Conservation (phyloP, 371 early-diverging fungal species). For the Smittium mucronatum region DNA sequence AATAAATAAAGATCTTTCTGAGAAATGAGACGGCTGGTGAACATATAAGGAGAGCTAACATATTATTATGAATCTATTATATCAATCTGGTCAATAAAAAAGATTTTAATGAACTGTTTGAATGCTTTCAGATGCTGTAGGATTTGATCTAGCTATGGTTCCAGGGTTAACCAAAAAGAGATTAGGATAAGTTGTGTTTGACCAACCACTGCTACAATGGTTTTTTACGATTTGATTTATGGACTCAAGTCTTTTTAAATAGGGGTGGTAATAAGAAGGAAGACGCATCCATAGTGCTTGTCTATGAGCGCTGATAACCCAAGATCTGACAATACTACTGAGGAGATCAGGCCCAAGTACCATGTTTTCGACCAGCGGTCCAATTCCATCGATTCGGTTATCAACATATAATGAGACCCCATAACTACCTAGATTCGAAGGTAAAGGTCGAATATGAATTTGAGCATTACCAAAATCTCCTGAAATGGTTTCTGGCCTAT, state of each 20-base stretch:
- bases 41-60: too few relatives aligned
- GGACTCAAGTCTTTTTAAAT: slow-evolving; percentile 16
- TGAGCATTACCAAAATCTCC: slow-evolving; percentile 95
- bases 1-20: not conserved
- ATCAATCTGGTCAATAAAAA: too few relatives aligned
- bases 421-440: slow-evolving; percentile 43
- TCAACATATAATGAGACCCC: slow-evolving; percentile 65
- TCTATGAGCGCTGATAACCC: slow-evolving; percentile 56
- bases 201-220: slow-evolving; percentile 19
- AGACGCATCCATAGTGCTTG: slow-evolving; percentile 14
- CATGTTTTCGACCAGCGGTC: slow-evolving; percentile 71
- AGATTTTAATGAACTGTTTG: too few relatives aligned
- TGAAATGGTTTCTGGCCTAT: slow-evolving; percentile 73
- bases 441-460: slow-evolving; percentile 73
- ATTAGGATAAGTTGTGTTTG: not conserved
- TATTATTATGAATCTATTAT: too few relatives aligned
- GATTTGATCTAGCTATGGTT: not conserved
- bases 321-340: slow-evolving; percentile 69
- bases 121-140: not conserved
- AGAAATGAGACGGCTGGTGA: too few relatives aligned
- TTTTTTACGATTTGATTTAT: slow-evolving; percentile 24
- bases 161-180: slow-evolving; percentile 3
- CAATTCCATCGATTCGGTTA: slow-evolving; percentile 56
- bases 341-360: slow-evolving; percentile 58
- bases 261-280: slow-evolving; percentile 23